Evolutionary conservation across 1,284 basidiomycete genomes (phyloP).

Genomic region (Cryptococcus hybrid): DNA sequence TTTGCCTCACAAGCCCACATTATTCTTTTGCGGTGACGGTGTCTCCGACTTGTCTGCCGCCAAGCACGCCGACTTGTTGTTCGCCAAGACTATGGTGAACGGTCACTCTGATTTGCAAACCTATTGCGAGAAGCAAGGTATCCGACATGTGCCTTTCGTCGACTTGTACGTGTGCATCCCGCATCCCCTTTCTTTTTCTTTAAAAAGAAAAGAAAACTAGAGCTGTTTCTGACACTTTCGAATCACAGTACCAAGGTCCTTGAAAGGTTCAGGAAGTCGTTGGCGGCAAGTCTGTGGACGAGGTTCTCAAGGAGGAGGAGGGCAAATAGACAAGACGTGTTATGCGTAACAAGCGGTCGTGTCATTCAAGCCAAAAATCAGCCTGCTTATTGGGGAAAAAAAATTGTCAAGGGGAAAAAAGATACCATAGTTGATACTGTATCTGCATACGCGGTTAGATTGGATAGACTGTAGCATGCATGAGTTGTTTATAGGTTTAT

Average conservation of each 20-base stretch:
- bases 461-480: too few relatives aligned
- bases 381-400: not conserved
- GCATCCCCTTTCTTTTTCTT: slow-evolving; percentile 1
- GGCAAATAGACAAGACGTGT: slow-evolving; percentile 7
- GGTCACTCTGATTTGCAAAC: slow-evolving; percentile 80
- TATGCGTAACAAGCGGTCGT: not conserved
- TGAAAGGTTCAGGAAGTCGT: slow-evolving; percentile 63
- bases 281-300: slow-evolving; percentile 51
- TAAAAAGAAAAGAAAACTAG: too few relatives aligned
- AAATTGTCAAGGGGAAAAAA: too few relatives aligned
- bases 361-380: not conserved
- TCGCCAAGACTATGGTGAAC: slow-evolving; percentile 75
- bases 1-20: slow-evolving; percentile 66
- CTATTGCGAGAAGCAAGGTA: slow-evolving; percentile 60
- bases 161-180: slow-evolving; percentile 41
- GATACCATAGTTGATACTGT: too few relatives aligned
- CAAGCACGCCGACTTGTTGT: slow-evolving; percentile 80
- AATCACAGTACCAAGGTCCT: slow-evolving; percentile 55
- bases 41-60: slow-evolving; percentile 92
- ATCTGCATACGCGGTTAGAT: too few relatives aligned
- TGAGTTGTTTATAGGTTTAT: too few relatives aligned
- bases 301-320: slow-evolving; percentile 45
- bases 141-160: slow-evolving; percentile 49
- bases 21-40: slow-evolving; percentile 95
- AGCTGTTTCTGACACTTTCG: slow-evolving; percentile 55